Percentiles rank a stretch among this genome's conserved stretches.
Evolutionary conservation across 2,329 filamentous ascomycete genomes (phyloP).

Genomic region (Penicillium sp.): DNA sequence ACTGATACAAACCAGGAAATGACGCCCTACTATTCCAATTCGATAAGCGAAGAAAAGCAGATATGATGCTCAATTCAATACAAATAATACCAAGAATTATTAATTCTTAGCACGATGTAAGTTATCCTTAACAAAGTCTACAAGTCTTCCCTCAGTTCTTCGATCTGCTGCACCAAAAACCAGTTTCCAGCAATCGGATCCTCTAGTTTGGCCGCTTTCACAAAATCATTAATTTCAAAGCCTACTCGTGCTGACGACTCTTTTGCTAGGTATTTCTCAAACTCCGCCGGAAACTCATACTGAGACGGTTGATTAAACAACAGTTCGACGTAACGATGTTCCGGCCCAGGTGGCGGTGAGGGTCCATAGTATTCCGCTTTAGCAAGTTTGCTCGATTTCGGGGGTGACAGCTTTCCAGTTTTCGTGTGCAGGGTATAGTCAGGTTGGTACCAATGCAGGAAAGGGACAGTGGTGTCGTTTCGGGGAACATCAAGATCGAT

Average conservation of each 20-base stretch:
- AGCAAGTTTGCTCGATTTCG: not conserved
- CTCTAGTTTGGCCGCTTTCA: not conserved
- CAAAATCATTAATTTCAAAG: conserved; percentile 9
- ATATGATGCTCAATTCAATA: not conserved
- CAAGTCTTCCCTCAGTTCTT: not conserved
- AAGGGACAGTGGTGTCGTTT: conserved; percentile 7
- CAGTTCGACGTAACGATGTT: conserved; percentile 10
- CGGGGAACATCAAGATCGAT: conserved; percentile 11
- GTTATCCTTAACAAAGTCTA: not conserved
- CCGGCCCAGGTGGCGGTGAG: conserved; percentile 8
- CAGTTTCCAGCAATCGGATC: conserved; percentile 9
- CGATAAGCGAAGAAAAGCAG: not conserved
- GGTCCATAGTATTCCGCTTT: conserved; percentile 6
- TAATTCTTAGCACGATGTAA: not conserved
- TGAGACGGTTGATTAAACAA: conserved; percentile 6
- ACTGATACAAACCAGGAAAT: not conserved
- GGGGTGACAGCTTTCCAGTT: not conserved
- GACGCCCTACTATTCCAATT: not conserved
- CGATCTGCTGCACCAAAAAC: conserved; percentile 5
- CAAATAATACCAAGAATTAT: not conserved
- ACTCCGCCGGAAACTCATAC: not conserved
- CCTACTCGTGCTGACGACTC: conserved; percentile 5
- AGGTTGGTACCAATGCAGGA: conserved; percentile 12
- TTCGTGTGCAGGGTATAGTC: not conserved
- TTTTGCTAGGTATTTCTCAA: conserved; percentile 6